A percentile compares a stretch with the other conserved stretches of the same genome.
Conservation (phyloP, 78 protist genomes). For the Dictyostelium intermedium region DNA sequence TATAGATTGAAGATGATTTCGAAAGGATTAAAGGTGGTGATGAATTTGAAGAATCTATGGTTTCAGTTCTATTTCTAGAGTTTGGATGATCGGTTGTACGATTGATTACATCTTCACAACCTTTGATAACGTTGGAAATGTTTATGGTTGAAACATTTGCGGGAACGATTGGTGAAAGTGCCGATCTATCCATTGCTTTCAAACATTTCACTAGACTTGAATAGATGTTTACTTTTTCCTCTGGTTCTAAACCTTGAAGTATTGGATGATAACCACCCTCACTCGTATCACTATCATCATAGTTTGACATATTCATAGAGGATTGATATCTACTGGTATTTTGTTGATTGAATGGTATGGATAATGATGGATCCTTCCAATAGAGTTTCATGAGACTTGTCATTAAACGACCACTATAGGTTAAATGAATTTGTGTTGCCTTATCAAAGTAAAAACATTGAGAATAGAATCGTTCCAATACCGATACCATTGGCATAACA, state of each 20-base stretch:
- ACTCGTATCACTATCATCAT: neutral
- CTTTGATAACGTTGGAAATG: conserved; percentile 43
- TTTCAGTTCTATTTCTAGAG: conserved; percentile 20
- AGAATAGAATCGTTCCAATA: conserved; percentile 61
- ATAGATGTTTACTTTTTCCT: conserved; percentile 25
- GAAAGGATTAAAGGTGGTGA: neutral
- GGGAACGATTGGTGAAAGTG: conserved; percentile 34
- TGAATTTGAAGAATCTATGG: neutral
- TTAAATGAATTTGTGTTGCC: conserved; percentile 54
- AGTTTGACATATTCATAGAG: neutral
- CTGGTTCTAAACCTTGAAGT: neutral
- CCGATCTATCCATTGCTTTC: conserved; percentile 68
- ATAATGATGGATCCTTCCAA: conserved; percentile 19
- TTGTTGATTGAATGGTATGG: neutral
- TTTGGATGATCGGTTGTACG: neutral
- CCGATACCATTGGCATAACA: conserved; percentile 41
- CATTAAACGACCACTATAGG: conserved; percentile 45
- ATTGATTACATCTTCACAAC: conserved; percentile 54
- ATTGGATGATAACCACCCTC: conserved; percentile 63
- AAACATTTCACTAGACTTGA: conserved; percentile 18
- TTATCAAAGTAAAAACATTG: conserved; percentile 77
- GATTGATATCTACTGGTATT: neutral
- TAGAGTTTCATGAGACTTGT: conserved; percentile 46
- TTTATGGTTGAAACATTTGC: conserved; percentile 5
- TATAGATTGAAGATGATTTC: neutral